These are phyloP conservation scores for Gaultheria prostrata DNA, from an alignment of 148 eudicot species.

Conservation along the genomic window DNA sequence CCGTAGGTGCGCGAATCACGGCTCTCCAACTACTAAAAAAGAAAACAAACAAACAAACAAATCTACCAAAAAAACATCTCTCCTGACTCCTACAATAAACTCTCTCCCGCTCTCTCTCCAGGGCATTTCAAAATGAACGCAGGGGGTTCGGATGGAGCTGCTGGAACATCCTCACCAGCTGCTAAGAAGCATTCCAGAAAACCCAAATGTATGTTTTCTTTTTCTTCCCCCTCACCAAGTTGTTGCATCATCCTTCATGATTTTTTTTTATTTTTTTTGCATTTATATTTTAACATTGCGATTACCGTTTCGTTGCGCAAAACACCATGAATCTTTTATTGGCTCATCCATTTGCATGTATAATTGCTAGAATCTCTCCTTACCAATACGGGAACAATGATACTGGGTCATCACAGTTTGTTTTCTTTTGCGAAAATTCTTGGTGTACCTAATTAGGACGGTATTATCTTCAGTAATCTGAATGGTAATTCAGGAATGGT, in stretches of 20 bases:
- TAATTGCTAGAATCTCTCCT: background rate
- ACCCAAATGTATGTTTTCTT: conserved; percentile 15
- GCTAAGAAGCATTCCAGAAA: conserved; percentile 11
- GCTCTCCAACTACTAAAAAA: no score
- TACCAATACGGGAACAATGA: background rate
- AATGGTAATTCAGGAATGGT: background rate
- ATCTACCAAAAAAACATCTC: no score
- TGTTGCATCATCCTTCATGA: background rate
- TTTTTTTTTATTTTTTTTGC: background rate
- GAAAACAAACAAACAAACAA: no score
- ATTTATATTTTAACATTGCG: background rate
- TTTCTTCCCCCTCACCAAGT: background rate
- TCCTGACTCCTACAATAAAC: no score
- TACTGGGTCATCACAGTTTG: background rate
- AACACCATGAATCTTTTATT: background rate
- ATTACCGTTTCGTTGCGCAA: background rate
- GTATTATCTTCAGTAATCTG: background rate
- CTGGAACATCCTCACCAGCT: conserved; percentile 8
- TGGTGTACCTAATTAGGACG: background rate
- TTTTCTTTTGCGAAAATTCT: background rate
- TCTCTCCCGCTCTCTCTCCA: background rate
- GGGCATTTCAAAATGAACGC: background rate
- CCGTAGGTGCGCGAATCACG: no score
- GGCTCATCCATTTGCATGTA: background rate
- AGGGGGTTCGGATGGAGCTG: conserved; percentile 12